Percentiles rank a stretch among this genome's conserved stretches.
phyloP scores from a whole-genome alignment of 2,329 filamentous ascomycete species.

The Trichoderma koningii region DNA sequence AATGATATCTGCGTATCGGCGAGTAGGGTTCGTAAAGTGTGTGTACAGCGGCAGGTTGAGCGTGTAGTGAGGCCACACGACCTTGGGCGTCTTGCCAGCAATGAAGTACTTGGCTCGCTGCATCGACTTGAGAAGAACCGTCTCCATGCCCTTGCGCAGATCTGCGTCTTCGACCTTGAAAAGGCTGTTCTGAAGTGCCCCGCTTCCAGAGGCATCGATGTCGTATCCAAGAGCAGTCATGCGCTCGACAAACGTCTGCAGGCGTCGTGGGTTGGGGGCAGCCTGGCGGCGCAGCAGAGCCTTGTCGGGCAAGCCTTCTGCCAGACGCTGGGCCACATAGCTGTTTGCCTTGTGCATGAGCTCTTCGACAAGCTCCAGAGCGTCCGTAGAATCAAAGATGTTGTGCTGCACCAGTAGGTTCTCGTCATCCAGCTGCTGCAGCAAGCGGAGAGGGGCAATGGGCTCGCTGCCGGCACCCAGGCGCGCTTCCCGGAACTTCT shows the following conservation, averaged over 20 bases:
- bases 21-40: conserved; percentile 93
- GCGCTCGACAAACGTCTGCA: conserved; percentile 87
- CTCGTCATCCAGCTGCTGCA: conserved; percentile 95
- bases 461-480: conserved; percentile 77
- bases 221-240: conserved; percentile 91
- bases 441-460: conserved; percentile 81
- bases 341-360: conserved; percentile 90
- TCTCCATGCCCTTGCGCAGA: conserved; percentile 97
- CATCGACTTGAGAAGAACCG: conserved; percentile 91
- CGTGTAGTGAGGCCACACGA: conserved; percentile 83
- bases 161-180: conserved; percentile 90
- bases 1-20: conserved; percentile 91
- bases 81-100: conserved; percentile 73
- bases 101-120: conserved; percentile 94
- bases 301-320: conserved; percentile 80
- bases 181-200: conserved; percentile 87
- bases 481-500: conserved; percentile 87
- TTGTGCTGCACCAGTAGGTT: conserved; percentile 96
- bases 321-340: conserved; percentile 83
- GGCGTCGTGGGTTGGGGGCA: conserved; percentile 80
- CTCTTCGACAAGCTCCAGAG: conserved; percentile 93
- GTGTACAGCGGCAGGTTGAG: conserved; percentile 93
- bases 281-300: conserved; percentile 86
- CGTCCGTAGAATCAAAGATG: conserved; percentile 86
- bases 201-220: conserved; percentile 86